Base-by-base conservation (phyloP, 1,284 basidiomycete genomes). In the Thecaphora thlaspeos region DNA sequence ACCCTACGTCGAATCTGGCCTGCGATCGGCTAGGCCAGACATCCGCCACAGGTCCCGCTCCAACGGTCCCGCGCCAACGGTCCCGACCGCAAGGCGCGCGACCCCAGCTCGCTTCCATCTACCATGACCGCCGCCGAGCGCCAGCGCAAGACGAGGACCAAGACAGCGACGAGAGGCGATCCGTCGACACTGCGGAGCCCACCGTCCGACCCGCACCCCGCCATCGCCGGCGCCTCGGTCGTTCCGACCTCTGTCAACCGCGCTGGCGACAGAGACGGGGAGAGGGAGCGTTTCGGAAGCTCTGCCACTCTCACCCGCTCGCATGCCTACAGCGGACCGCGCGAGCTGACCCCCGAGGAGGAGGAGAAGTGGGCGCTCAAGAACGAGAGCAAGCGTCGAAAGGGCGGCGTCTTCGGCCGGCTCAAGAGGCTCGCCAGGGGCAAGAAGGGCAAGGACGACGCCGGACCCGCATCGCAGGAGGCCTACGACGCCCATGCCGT, bases 331-430 rank as follows among this genome's bases (percentile, higher is more conserved):
- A 56, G 53, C 17, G 57, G 62, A 23, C 56, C 58, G 41, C 61
- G 47, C 28, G 61, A 61, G 52, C 59, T 61, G 7, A 59, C 63
- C 1, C 63, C 63, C 26, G 62, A 65, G 41, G 62, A 65, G 18
- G 41, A 41, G 23, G 63, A 66, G 23, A 54, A 45, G 14, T 61
- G 58, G 58, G 52, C 55, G 1, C 43, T 55, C 44, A 42, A 59
- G 41, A 47, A 51, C 19, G 63, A 61, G 39, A 46, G 22, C 5
- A 56, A 61, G 51, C 51, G 63, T 30, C 54, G 59, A 41, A 66
- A 66, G 30, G 63, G 63, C 7, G 63, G 63, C 24, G 52, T 66
- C 22, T 44, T 66, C 22, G 63, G 63, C 8, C 50, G 63, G 12
- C 41, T 66, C 22, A 61, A 52, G 44, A 55, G 50, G 39, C 49